These are phyloP conservation scores for Pichia exigua DNA, from an alignment of 805 yeast genomes.

Conservation along the genomic window DNA sequence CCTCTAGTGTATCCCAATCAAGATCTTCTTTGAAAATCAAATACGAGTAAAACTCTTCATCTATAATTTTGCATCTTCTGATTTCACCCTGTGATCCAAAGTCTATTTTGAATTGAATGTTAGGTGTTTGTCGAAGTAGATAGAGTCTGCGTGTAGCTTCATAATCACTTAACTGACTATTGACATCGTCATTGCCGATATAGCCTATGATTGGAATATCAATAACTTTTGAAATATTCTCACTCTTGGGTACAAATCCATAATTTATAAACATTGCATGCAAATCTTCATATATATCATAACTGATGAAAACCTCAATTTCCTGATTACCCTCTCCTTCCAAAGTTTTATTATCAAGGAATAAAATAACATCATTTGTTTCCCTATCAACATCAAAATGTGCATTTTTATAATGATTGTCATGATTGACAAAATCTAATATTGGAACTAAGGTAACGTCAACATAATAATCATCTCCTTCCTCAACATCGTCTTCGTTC, in stretches of 20 bases:
- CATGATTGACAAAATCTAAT: conserved; percentile 63
- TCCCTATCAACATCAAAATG: conserved; percentile 51
- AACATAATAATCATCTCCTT: conserved; percentile 35
- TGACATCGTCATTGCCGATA: conserved; percentile 4
- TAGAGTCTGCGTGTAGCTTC: conserved; percentile 16
- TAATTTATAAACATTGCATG: conserved; percentile 33
- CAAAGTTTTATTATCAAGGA: conserved; percentile 14
- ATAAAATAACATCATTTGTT: conserved; percentile 37
- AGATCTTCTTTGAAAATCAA: conserved; percentile 25
- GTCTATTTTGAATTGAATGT: conserved; percentile 30
- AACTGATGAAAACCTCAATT: conserved; percentile 37
- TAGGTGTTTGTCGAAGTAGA: conserved; percentile 31
- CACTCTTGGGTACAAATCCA: conserved; percentile 38
- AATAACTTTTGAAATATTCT: conserved; percentile 16
- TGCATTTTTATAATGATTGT: conserved; percentile 37
- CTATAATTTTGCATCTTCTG: conserved; percentile 20
- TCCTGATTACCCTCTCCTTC: neutral
- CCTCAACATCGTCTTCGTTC: conserved; percentile 15
- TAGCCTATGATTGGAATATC: conserved; percentile 33
- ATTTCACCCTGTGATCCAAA: conserved; percentile 17
- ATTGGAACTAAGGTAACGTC: conserved; percentile 57
- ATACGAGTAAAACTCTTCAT: conserved; percentile 28
- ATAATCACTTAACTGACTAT: conserved; percentile 7
- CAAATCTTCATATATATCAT: conserved; percentile 37
- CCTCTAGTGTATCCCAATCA: conserved; percentile 15